These are phyloP conservation scores for Rhodotorula mucilaginosa DNA, from an alignment of 1,284 basidiomycete genomes.

Conservation along the genomic window DNA sequence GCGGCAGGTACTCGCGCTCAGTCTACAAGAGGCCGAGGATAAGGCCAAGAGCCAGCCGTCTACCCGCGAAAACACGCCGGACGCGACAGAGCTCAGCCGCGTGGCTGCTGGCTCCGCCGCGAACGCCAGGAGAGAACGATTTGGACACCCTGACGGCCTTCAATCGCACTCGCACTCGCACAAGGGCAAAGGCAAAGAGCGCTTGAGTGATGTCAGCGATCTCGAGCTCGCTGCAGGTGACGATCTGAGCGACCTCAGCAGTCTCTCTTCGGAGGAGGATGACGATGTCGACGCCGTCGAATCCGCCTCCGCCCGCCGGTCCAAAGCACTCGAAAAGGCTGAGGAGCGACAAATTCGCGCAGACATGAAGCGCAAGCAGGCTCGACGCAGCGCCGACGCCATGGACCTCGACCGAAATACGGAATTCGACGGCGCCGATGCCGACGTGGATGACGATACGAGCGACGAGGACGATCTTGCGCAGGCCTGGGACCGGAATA, in stretches of 20 bases:
- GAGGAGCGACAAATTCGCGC: slow-evolving; percentile 38
- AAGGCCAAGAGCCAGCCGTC: not conserved
- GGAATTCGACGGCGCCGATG: not conserved
- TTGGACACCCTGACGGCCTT: not conserved
- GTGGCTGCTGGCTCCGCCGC: not conserved
- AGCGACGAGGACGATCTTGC: slow-evolving; percentile 12
- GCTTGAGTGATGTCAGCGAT: slow-evolving; percentile 21
- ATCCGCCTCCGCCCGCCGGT: not conserved
- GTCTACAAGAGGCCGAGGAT: slow-evolving; percentile 25
- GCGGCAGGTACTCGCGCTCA: slow-evolving; percentile 35
- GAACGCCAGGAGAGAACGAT: not conserved
- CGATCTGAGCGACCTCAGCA: slow-evolving; percentile 6
- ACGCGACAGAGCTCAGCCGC: slow-evolving; percentile 9
- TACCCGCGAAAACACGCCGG: slow-evolving; percentile 9
- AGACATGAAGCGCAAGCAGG: slow-evolving; percentile 26
- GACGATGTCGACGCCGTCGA: slow-evolving; percentile 20
- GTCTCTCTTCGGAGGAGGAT: slow-evolving; percentile 8
- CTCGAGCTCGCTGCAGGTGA: slow-evolving; percentile 14
- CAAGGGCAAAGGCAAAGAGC: slow-evolving; percentile 6
- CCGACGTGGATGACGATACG: slow-evolving; percentile 5
- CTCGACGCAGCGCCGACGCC: not conserved
- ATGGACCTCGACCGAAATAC: not conserved
- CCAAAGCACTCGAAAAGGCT: slow-evolving; percentile 13
- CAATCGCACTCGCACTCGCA: not conserved
- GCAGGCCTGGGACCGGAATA: slow-evolving; percentile 28